Base-by-base conservation (phyloP, 805 yeast genomes). In the Yamadazyma paraphyllophila region DNA sequence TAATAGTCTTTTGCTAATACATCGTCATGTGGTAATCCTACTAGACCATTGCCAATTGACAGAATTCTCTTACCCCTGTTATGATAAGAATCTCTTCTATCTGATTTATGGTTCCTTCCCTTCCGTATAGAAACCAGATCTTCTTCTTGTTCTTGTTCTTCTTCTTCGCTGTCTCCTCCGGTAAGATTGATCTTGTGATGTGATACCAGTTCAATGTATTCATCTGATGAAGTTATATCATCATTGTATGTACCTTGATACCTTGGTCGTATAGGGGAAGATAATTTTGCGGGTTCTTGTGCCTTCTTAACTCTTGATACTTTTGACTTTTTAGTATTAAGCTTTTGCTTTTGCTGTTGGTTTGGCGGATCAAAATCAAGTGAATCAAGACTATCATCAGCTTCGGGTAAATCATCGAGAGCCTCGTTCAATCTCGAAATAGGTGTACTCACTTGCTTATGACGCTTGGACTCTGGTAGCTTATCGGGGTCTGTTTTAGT, bases 1-100 rank as follows among this genome's bases (percentile, higher is more conserved):
- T 76, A 80, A 55, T 80, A 80, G 43, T 81, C 82, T 8, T 64
- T 54, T 0, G 71, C 66, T 0, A 80, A 73, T 1, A 86, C 78
- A 38, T 80, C 82, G 0, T 73, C 69, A 58, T 85, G 91, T 1
- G 91, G 91, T 26, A 74, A 76, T 0, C 83, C 87, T 2, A 69
- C 71, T 53, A 80, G 80, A 2, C 91, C 92, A 56, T 83, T 84
- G 1, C 91, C 90, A 6, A 85, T 77, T 0, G 90, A 82, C 57
- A 87, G 85, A 2, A 82, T 78, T 25, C 94, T 63, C 55, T 83
- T 83, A 7, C 94, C 94, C 29, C 94, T 67, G 43, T 77, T 75
- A 33, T 74, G 59, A 51, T 82, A 63, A 20, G 24, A 20, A 6
- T 20, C 24, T 20, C 24, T 20, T 20, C 24, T 20, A 20, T 20